A percentile compares a stretch with the other conserved stretches of the same genome.
Conservation (phyloP, 2,329 filamentous ascomycete genomes). For the Helminthosporium solani region DNA sequence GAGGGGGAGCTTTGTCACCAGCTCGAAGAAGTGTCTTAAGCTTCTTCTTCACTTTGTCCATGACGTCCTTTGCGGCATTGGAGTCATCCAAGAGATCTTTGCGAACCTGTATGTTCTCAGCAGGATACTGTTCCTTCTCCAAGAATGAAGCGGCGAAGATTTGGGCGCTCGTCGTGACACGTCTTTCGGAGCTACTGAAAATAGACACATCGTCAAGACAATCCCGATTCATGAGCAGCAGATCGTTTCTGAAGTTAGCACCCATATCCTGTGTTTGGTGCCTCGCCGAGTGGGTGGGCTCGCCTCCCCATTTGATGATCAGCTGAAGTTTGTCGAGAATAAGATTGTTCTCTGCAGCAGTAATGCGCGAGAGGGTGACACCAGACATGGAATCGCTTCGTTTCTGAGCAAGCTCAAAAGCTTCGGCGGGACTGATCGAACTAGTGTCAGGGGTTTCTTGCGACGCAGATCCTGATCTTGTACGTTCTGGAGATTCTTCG, state of each 20-base stretch:
- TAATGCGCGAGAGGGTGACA: slow-evolving; percentile 89
- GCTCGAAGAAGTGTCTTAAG: slow-evolving; percentile 88
- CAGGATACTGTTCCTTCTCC: slow-evolving; percentile 78
- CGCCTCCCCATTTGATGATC: slow-evolving; percentile 98
- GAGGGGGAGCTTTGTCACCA: slow-evolving; percentile 87
- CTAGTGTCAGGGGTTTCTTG: slow-evolving; percentile 25
- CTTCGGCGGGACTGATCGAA: slow-evolving; percentile 23
- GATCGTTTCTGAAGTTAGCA: slow-evolving; percentile 92
- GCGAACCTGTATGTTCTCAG: slow-evolving; percentile 84
- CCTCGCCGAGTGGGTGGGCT: slow-evolving; percentile 93
- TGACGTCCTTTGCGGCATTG: slow-evolving; percentile 97
- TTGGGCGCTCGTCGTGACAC: slow-evolving; percentile 93
- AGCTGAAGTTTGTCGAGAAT: slow-evolving; percentile 94
- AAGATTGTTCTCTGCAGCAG: slow-evolving; percentile 87
- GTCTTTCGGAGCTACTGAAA: slow-evolving; percentile 91
- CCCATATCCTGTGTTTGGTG: slow-evolving; percentile 96
- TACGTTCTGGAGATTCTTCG: slow-evolving; percentile 33
- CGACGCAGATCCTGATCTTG: slow-evolving; percentile 17
- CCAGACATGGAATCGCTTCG: slow-evolving; percentile 81
- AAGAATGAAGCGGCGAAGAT: slow-evolving; percentile 93
- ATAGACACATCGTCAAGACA: slow-evolving; percentile 90
- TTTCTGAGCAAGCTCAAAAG: slow-evolving; percentile 25
- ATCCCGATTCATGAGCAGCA: slow-evolving; percentile 88
- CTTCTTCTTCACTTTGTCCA: slow-evolving; percentile 99
- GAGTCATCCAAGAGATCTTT: slow-evolving; percentile 97